Conservation (phyloP, 805 yeast genomes). For the Yarrowia divulgata region DNA sequence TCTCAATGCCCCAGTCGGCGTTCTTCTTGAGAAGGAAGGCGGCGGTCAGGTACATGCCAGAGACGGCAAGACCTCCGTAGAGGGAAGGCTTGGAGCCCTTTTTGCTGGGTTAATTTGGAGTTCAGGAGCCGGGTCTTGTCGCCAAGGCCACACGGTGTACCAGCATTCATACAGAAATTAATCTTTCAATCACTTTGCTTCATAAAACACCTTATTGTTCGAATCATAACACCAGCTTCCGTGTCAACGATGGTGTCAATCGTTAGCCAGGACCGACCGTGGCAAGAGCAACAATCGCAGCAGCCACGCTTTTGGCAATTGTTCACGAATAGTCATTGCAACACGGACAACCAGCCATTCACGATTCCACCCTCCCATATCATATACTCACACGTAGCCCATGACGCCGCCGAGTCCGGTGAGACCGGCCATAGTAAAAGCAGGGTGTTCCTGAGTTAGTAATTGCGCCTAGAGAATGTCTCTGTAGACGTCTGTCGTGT, state of each 20-base stretch:
- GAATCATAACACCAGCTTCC: not conserved
- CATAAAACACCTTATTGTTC: not conserved
- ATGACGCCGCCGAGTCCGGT: constrained; percentile 72
- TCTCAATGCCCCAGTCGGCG: constrained; percentile 78
- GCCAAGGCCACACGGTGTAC: not conserved
- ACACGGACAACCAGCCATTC: not conserved
- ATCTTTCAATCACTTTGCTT: not conserved
- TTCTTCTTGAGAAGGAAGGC: constrained; percentile 74
- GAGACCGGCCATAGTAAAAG: constrained; percentile 70
- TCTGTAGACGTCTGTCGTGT: not conserved
- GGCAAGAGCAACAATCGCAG: not conserved
- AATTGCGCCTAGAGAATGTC: not conserved
- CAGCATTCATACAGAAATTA: not conserved
- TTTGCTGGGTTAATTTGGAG: constrained; percentile 49
- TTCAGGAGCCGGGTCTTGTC: not conserved
- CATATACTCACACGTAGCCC: constrained; percentile 61
- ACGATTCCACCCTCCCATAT: not conserved
- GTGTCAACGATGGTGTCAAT: not conserved
- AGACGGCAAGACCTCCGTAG: constrained; percentile 64
- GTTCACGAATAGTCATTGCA: not conserved
- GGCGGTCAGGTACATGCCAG: constrained; percentile 49
- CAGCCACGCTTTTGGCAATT: too few relatives aligned
- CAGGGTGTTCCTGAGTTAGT: constrained; percentile 69
- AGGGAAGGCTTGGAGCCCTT: constrained; percentile 81
- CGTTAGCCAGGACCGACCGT: not conserved